Base-by-base conservation (phyloP, 1,139 yeast genomes). In the Ogataea hybrid region DNA sequence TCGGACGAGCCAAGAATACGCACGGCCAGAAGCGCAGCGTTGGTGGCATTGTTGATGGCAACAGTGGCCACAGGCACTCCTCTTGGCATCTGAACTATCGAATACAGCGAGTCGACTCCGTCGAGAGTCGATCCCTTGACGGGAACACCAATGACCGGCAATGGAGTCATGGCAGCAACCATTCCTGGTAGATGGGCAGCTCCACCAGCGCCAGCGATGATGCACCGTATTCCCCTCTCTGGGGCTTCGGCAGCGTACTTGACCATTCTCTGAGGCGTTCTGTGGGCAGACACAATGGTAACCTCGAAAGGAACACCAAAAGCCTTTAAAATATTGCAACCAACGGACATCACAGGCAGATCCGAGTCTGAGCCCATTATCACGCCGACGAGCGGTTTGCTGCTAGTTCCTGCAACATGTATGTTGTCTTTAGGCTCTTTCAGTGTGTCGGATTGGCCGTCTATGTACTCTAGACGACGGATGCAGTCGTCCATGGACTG, bases 341-440 rank as follows among this genome's bases (percentile, higher is more conserved):
- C 98, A 14, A 81, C 81, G 12, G 95, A 73, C 98, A 92, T 92
- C 4, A 90, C 97, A 2, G 96, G 96, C 43, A 94, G 73, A 61
- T 92, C 99, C 0, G 97, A 89, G 62, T 94, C 98, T 0, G 97
- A 89, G 5, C 99, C 99, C 99, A 92, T 94, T 46, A 92, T 89
- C 39, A 92, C 85, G 33, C 97, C 94, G 17, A 92, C 95, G 37
- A 84, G 67, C 1, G 97, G 97, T 32, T 65, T 59, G 43, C 62
- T 62, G 1, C 65, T 54, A 3, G 68, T 56, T 7, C 67, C 67
- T 3, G 67, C 56, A 35, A 56, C 51, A 5, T 8, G 25, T 57
- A 58, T n/a, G 10, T 38, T 30, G 3, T 64, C 47, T 7, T 59
- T 61, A 3, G 61, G 52, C 22, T 49, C 48, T 16, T 34, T 32